A percentile compares a stretch with the other conserved stretches of the same genome.
Evolutionary conservation across 2,329 filamentous ascomycete genomes (phyloP).

Genomic region (Penicillium sumatraense): DNA sequence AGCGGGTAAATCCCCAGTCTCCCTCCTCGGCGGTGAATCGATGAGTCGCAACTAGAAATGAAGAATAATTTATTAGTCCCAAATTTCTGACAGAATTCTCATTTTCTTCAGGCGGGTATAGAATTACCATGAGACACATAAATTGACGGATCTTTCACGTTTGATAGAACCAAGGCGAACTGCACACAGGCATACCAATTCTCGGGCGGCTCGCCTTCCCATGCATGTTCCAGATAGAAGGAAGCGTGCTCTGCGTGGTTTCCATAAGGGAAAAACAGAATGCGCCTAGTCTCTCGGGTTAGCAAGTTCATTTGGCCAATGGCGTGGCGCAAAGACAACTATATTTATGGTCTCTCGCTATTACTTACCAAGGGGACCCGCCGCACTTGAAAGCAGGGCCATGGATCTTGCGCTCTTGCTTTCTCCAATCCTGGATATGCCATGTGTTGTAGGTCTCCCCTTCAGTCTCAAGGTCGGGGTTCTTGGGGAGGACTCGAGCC

Average conservation of each 20-base stretch:
- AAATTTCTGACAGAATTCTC: no score
- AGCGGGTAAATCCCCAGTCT: conserved; percentile 98
- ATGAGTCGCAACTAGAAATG: conserved; percentile 72
- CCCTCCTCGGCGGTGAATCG: conserved; percentile 95
- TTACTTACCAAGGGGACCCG: conserved; percentile 78
- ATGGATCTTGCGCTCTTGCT: conserved; percentile 77
- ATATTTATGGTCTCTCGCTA: no score
- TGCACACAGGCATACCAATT: conserved; percentile 98
- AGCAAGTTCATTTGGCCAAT: conserved; percentile 16
- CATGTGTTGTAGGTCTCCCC: conserved; percentile 80
- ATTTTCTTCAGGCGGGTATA: no score
- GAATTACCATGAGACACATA: conserved; percentile 70
- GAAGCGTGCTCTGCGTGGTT: conserved; percentile 94
- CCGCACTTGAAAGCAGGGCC: conserved; percentile 86
- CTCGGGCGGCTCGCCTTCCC: conserved; percentile 75
- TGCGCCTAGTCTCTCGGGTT: conserved; percentile 66
- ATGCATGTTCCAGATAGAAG: conserved; percentile 95
- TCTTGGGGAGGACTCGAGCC: conserved; percentile 73
- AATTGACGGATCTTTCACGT: conserved; percentile 86
- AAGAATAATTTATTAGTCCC: no score
- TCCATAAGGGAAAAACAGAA: conserved; percentile 92
- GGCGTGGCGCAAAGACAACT: background rate
- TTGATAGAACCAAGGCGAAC: conserved; percentile 93
- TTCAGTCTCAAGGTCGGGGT: conserved; percentile 79
- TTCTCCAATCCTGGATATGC: conserved; percentile 84